Evolutionary conservation across 129 eudicot genomes (phyloP), one percentile per base, ranked within the genome.

Genomic region (Deinandra increscens): DNA sequence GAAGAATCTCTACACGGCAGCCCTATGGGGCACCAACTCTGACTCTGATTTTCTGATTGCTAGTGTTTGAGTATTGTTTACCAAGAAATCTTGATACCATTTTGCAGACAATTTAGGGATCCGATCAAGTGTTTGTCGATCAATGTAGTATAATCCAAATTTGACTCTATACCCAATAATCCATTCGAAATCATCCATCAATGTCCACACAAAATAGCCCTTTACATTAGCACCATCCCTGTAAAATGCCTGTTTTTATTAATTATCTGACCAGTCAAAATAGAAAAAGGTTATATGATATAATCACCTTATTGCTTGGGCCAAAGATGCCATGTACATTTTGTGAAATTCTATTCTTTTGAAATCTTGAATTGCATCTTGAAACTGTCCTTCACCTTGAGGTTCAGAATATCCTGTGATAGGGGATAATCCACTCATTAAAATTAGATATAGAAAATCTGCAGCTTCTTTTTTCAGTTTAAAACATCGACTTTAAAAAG

Each of bases 101-200:
- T 39, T 53, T 18, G 88, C 95, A 18, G 99, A 93, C 29, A 80
- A 65, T 74, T 85, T 89, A 3, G 97, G 97, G 66, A 70, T 73
- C 58, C 90, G 84, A 18, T 73, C 50, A n/a, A 93, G 79, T 13
- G 97, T 93, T n/a, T n/a, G 36, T n/a, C 61, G 80, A 49, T 93
- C 84, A 5, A 89, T 73, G 69, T 81, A 75, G 80, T 93, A 81
- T 6, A 93, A 45, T 20, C 99, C 97, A 0, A 81, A 87, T 59
- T 60, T 83, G 7, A 20, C 6, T 29, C 2, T 26, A 23, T 85
- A 93, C 4, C 99, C 99, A 17, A 67, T 23, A 19, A 58, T 20
- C 99, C 97, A 89, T 78, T 93, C 99, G 45, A 83, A 89, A 78
- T 85, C 80, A 64, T 93, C 97, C 88, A 93, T 85, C 69, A 93